A percentile compares a stretch with the other conserved stretches of the same genome.
Evolutionary conservation across 371 early-diverging fungal species (phyloP).

Genomic region (Basidiobolus meristosporus): DNA sequence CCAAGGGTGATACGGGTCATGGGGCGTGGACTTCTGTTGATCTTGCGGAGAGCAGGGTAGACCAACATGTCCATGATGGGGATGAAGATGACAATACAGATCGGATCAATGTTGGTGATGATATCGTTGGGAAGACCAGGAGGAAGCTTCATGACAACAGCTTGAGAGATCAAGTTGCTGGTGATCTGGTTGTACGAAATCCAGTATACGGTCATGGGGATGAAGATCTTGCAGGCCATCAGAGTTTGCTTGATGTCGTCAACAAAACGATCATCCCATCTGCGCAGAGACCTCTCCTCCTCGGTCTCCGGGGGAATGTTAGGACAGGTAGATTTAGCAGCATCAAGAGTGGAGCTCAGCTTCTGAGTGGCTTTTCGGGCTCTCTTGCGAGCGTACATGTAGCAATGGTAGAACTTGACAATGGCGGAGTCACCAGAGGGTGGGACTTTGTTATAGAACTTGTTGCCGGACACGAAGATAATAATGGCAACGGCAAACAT

Average conservation of each 20-base stretch:
- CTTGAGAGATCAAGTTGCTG: conserved; percentile 54
- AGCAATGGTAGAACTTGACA: conserved; percentile 21
- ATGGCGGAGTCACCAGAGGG: conserved; percentile 24
- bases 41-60: conserved; percentile 40
- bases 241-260: conserved; percentile 39
- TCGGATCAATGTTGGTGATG: conserved; percentile 18
- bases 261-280: conserved; percentile 53
- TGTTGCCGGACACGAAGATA: conserved; percentile 31
- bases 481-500: conserved; percentile 39
- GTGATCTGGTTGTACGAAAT: conserved; percentile 51
- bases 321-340: conserved; percentile 6
- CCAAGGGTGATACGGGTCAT: conserved; percentile 49
- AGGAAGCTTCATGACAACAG: conserved; percentile 33
- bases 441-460: conserved; percentile 28
- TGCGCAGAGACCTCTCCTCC: no score
- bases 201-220: conserved; percentile 61
- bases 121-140: conserved; percentile 34
- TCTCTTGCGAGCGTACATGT: conserved; percentile 22
- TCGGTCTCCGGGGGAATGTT: background rate
- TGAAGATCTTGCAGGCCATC: conserved; percentile 47
- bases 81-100: conserved; percentile 41
- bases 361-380: conserved; percentile 17
- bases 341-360: conserved; percentile 19
- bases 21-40: conserved; percentile 39
- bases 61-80: conserved; percentile 45